These are phyloP conservation scores for Hawksworthiomyces lignivorus DNA, from an alignment of 2,329 filamentous ascomycete genomes.

Conservation along the genomic window DNA sequence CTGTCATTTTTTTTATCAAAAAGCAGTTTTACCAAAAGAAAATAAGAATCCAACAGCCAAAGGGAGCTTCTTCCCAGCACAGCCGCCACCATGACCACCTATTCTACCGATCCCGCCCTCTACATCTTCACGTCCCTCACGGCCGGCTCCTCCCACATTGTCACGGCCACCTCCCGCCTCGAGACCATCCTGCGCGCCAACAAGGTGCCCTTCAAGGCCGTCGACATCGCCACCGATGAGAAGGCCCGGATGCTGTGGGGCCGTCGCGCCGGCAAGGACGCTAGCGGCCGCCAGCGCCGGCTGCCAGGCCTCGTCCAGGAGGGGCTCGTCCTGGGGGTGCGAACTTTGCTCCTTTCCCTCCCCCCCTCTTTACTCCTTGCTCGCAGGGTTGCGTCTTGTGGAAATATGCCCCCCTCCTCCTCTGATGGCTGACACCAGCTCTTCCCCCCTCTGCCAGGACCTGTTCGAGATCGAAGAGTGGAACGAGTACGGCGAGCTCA, in stretches of 20 bases:
- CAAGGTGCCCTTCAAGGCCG: slow-evolving; percentile 83
- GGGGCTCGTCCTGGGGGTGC: slow-evolving; percentile 75
- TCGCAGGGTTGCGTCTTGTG: no score
- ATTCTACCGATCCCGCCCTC: slow-evolving; percentile 60
- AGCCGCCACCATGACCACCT: slow-evolving; percentile 24
- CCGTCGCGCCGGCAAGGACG: slow-evolving; percentile 68
- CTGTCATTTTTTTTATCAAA: no score
- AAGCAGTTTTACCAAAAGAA: no score
- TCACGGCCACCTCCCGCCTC: slow-evolving; percentile 89
- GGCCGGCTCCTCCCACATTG: slow-evolving; percentile 89
- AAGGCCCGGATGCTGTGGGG: slow-evolving; percentile 85
- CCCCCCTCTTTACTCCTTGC: background rate
- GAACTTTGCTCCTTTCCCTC: slow-evolving; percentile 27
- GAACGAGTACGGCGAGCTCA: slow-evolving; percentile 97
- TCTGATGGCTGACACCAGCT: no score
- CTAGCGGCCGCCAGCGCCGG: slow-evolving; percentile 57
- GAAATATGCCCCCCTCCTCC: no score
- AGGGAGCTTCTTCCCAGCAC: no score
- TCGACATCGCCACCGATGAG: slow-evolving; percentile 86
- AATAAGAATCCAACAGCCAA: no score
- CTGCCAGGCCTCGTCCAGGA: slow-evolving; percentile 84
- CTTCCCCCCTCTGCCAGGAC: slow-evolving; percentile 49
- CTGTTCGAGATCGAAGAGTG: slow-evolving; percentile 93
- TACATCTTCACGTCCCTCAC: slow-evolving; percentile 97
- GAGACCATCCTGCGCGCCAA: slow-evolving; percentile 96